Base-by-base conservation (phyloP, 2,329 filamentous ascomycete species). In the Stagonosporopsis rhizophila region DNA sequence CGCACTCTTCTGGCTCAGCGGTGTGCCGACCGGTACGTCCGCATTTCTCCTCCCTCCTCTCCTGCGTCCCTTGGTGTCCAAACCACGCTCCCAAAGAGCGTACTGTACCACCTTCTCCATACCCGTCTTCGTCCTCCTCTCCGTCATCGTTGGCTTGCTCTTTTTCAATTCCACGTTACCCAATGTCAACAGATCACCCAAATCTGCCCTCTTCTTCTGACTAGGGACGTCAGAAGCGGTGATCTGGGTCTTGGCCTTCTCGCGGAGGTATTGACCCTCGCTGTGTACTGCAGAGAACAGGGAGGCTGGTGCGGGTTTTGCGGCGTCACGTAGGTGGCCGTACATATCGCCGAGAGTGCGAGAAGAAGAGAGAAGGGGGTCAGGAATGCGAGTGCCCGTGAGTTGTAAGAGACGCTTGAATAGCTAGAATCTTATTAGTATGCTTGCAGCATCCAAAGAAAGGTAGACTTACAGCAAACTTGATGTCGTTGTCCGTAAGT, bases 371-470 rank as follows among this genome's bases (percentile, higher is more conserved):
- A 96, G 83, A 64, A 84, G 83, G 42, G 85, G 80, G 76, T 97
- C 94, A 15, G 89, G 82, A 62, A 96, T 81, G 56, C 86, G 84
- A 59, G 87, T 85, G 58, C 91, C 91, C n/a, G 89, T 93, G 58
- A 96, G 82, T 74, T 95, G 90, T 74, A 89, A 86, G 59, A 92
- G 80, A 56, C 91, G 88, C 79, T 96, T 96, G 68, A 88, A 80
- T 62, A 95, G 83, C 93, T 97, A 64, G 20, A 28, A 15, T 71
- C 58, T 48, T 46, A 6, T 47, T 30, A 46, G 48, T 25, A 23
- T 22, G 23, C 9, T 17, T 12, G 1, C 8, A 17, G n/a, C 7
- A 1, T 34, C 11, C 14, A n/a, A 28, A 17, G 4, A 28, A 28
- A 34, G 23, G 19, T 20, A 56, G 19, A 9, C 73, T 67, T 72